Evolutionary conservation across 148 eudicot species (phyloP), one percentile per base, ranked within the genome.

Genomic region (Fagopyrum tataricum): DNA sequence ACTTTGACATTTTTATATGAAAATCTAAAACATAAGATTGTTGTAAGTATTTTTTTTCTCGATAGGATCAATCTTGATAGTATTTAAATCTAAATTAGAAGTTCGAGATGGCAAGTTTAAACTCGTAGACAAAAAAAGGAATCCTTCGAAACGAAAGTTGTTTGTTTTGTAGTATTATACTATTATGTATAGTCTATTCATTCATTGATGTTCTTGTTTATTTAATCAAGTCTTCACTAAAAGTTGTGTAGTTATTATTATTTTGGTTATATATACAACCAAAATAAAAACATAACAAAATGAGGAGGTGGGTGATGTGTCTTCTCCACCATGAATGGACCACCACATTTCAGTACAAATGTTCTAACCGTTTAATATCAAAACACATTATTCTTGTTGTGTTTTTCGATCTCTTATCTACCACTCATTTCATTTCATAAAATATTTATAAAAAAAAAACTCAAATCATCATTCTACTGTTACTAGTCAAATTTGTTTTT

Each of bases 301-400:
- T 4, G 10, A 59, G 41, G 68, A 39, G 7, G 68, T 31, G 68
- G 68, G 43, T 62, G 68, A 20, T n/a, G 62, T 62, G 41, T n/a
- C 43, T 62, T 59, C n/a, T 62, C 68, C 68, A 62, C 69, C 69
- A 64, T 64, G 44, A 43, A 64, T 64, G 69, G 43, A 64, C 69
- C 69, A 64, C 69, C 42, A 64, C 69, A 39, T 43, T 43, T 37
- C 69, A 37, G 43, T 31, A 64, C 20, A 62, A 40, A 62, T 62
- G 68, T 42, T 13, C 68, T 21, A 59, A 61, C 67, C 31, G 67
- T 31, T 12, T 6, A 31, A 26, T 61, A 61, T 61, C 67, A 61
- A 56, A 56, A 76, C 78, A 72, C 76, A 59, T 68, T 37, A 47
- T 48, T 15, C 70, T 56, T 58, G 74, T 31, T 55, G 49, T 67